Base-by-base conservation (phyloP, 176 grass and related monocot species). In the Otatea glauca region DNA sequence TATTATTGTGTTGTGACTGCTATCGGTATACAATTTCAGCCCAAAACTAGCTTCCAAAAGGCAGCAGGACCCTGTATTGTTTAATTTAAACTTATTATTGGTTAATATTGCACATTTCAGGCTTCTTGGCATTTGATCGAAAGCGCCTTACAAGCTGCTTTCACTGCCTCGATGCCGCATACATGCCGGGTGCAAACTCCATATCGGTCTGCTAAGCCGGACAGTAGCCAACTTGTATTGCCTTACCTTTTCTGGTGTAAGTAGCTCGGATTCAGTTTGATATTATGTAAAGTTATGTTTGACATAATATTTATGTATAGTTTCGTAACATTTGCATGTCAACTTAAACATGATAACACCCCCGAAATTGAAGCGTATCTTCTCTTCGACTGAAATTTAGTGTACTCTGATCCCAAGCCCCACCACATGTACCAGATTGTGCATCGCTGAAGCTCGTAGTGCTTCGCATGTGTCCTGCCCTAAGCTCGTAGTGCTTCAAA, bases 41-140 rank as follows among this genome's bases (percentile, higher is more conserved):
- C 54, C 13, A 56, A 86, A 77, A 76, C 77, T 81, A 74, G 76
- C 69, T 55, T 58, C 77, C 59, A 37, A 74, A 81, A 47, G 77
- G 47, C 45, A 34, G 59, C 85, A 48, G 54, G 27, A 82, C 39
- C 78, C 1, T 29, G 47, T 83, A 48, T 21, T 29, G 59, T 86
- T 78, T 24, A 65, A 77, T 81, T 76, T 51, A 63, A 65, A 25
- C 35, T 65, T 25, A 64, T 25, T 50, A 71, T 56, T 64, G 29
- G 18, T 75, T 75, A 53, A 61, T 34, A 45, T 15, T n/a, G 68
- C 13, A 80, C n/a, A 70, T 34, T 41, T 15, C n/a, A 16, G 51
- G 21, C 9, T 21, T 24, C n/a, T 67, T 21, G 58, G 42, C 27
- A 23, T 14, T 62, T 2, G 6, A 34, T 64, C 24, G 13, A 64